Evolutionary conservation across 306 rosid genomes (phyloP).

Genomic region (Cucurbita maxima): DNA sequence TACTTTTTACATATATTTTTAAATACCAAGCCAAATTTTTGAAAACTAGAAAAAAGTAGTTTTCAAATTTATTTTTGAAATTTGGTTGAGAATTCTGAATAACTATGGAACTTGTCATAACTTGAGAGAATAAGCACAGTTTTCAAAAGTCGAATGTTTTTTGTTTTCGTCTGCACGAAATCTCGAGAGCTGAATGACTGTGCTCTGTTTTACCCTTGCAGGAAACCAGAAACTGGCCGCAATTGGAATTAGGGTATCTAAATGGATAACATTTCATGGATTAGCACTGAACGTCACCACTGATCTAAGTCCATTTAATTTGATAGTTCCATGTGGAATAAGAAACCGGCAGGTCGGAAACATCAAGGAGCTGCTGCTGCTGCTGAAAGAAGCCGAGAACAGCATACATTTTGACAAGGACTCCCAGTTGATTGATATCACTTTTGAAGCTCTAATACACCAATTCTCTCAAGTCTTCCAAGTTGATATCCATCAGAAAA

Average conservation of each 20-base stretch:
- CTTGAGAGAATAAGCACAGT: too few species aligned
- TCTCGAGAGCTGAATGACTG: neutral
- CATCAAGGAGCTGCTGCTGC: slow-evolving; percentile 36
- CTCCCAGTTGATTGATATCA: slow-evolving; percentile 27
- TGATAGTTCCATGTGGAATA: slow-evolving; percentile 68
- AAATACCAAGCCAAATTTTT: too few species aligned
- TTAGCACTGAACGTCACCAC: slow-evolving; percentile 56
- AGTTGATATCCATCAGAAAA: slow-evolving; percentile 27
- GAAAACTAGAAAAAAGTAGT: too few species aligned
- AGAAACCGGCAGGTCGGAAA: slow-evolving; percentile 47
- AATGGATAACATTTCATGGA: slow-evolving; percentile 64
- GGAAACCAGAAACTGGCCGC: slow-evolving; percentile 77
- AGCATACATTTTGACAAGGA: slow-evolving; percentile 11
- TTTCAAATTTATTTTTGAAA: too few species aligned
- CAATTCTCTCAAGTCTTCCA: slow-evolving; percentile 53
- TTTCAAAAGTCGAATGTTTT: too few species aligned
- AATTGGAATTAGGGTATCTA: slow-evolving; percentile 42
- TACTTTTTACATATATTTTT: too few species aligned
- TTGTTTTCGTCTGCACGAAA: too few species aligned
- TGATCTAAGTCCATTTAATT: slow-evolving; percentile 43
- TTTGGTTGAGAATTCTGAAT: too few species aligned
- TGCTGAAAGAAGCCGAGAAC: slow-evolving; percentile 20
- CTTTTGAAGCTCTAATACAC: slow-evolving; percentile 30
- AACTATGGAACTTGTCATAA: too few species aligned
- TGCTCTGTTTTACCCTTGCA: slow-evolving; percentile 9